Base-by-base conservation (phyloP, 2,329 filamentous ascomycete species). In the Celoporthe dispersa region DNA sequence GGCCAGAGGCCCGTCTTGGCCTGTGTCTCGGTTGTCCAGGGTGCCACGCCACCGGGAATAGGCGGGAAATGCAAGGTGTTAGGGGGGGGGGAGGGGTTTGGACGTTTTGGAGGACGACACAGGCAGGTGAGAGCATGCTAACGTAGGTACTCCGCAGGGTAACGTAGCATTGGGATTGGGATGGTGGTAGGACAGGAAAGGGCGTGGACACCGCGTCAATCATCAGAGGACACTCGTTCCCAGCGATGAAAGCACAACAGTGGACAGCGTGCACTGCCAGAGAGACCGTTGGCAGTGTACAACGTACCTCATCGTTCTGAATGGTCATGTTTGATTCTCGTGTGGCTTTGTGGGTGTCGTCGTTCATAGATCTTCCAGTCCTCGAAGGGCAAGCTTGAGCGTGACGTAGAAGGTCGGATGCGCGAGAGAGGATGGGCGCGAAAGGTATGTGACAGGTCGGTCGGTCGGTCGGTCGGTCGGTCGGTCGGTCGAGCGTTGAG, bases 251-350 rank as follows among this genome's bases (percentile, higher is more conserved):
- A 16, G 19, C 37, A 44, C 33, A 14, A 19, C 6, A 11, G 16
- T n/a, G 8, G 44, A 33, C 8, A 11, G 31, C 28, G 14, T 60
- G 33, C 19, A 12, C 12, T 25, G 11, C 2, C 12, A 51, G 19
- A 35, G 4, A 37, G 22, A 19, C 7, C 48, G 14, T 31, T 2
- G 14, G 9, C 48, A 25, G 31, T 31, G 39, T 41, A 48, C 9
- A 28, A 53, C 70, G 44, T 64, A 71, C 70, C 67, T 71, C 60
- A 70, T 60, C 39, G 57, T 67, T 12, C 64, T 62, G 12, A 64
- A 64, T 51, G 11, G 35, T 67, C 70, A 64, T 67, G 25, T n/a
- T 48, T 44, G 44, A 55, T 55, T 25, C 28, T 22, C 3, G 37
- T 22, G 41, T 48, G 28, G 8, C 25, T 7, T 25, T 41, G 11